phyloP scores from a whole-genome alignment of 495 filamentous ascomycete genomes.

The Xeromyces bisporus region DNA sequence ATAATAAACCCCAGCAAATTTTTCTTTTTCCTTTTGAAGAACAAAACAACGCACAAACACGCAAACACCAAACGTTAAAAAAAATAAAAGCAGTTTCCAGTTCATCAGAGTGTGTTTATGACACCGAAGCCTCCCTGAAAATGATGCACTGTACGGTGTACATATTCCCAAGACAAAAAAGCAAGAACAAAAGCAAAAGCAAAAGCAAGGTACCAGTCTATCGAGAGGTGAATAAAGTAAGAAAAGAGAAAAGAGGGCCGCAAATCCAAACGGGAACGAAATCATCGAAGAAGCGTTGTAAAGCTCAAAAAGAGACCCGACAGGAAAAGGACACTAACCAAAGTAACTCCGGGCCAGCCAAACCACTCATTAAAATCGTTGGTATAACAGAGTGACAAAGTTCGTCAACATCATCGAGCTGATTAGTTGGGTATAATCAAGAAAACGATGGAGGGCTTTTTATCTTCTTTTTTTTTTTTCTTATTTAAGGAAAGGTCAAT shows the following conservation, averaged over 20 bases:
- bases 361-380: conserved; percentile 1
- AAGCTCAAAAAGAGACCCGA: no score
- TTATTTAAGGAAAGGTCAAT: conserved; percentile 1
- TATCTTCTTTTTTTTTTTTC: conserved; percentile 2
- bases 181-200: not conserved
- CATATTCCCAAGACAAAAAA: not conserved
- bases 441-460: not conserved
- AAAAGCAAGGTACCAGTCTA: not conserved
- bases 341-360: not conserved
- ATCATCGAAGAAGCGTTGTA: not conserved
- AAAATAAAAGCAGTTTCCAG: no score
- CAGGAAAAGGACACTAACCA: not conserved
- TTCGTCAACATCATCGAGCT: not conserved
- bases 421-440: not conserved
- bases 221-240: not conserved
- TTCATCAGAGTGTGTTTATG: no score
- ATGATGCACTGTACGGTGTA: no score
- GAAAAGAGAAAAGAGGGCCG: not conserved
- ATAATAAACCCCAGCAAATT: no score
- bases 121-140: no score
- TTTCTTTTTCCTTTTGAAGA: no score
- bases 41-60: no score
- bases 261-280: not conserved
- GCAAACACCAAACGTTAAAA: no score
- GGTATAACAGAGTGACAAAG: conserved; percentile 1